phyloP scores from a whole-genome alignment of 306 rosid genomes.

The Rosa persica region DNA sequence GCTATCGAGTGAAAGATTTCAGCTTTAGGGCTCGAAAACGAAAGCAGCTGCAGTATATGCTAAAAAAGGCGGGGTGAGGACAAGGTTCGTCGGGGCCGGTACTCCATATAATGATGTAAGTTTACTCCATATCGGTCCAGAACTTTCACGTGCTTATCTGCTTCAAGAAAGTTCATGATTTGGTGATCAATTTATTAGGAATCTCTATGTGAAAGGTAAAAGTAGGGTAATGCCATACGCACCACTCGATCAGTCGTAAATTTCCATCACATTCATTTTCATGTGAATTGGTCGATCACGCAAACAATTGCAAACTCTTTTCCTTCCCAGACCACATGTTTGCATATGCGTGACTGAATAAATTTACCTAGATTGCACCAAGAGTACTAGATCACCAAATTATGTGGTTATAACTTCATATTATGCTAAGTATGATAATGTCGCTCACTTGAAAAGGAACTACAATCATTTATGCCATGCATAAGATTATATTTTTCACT shows the following conservation, averaged over 20 bases:
- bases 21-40: conserved; percentile 5
- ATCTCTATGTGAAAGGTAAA: neutral
- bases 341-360: neutral
- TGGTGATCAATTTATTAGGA: neutral
- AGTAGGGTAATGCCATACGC: neutral
- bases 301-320: neutral
- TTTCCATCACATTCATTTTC: neutral
- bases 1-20: neutral
- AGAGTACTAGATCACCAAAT: neutral
- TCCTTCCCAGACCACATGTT: neutral
- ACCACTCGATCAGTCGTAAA: neutral
- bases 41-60: neutral
- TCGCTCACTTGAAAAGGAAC: too few relatives aligned
- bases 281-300: neutral
- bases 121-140: neutral
- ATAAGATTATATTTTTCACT: too few relatives aligned
- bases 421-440: too few relatives aligned
- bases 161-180: conserved; percentile 2
- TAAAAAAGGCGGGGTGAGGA: neutral
- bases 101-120: neutral
- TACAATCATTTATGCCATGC: too few relatives aligned
- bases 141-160: conserved; percentile 1
- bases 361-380: neutral
- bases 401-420: too few relatives aligned
- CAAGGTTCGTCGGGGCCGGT: neutral